These are phyloP conservation scores for Albizia julibrissin DNA, from an alignment of 306 rosid species.

Conservation along the genomic window DNA sequence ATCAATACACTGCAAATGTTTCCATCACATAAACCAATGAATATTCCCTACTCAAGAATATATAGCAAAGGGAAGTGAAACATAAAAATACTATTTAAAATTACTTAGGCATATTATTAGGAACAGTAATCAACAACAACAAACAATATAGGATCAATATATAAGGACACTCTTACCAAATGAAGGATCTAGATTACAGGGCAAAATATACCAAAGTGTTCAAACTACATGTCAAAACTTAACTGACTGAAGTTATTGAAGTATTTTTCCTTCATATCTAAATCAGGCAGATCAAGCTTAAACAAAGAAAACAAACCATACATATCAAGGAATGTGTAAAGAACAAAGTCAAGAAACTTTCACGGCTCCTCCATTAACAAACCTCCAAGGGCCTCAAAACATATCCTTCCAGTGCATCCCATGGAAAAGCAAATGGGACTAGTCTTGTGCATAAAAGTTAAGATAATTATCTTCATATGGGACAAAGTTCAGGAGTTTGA, in stretches of 20 bases:
- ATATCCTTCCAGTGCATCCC: constrained; percentile 67
- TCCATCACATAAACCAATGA: neutral
- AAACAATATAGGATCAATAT: neutral
- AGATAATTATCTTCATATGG: no score
- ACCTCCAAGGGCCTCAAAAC: constrained; percentile 36
- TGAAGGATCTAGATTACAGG: neutral
- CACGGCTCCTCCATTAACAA: neutral
- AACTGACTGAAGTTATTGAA: neutral
- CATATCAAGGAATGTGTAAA: neutral
- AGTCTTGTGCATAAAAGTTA: no score
- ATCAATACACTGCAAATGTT: neutral
- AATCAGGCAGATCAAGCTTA: neutral
- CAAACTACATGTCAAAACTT: neutral
- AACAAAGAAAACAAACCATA: neutral
- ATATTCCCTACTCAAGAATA: neutral
- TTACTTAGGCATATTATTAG: neutral
- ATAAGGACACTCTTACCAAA: neutral
- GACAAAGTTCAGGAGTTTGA: no score
- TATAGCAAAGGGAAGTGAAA: neutral
- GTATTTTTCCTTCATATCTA: neutral
- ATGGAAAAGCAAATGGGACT: constrained; percentile 47
- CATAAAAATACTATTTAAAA: neutral
- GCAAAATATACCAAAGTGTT: neutral
- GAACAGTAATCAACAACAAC: no score
- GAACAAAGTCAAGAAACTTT: neutral